Evolutionary conservation across 1,139 yeast species (phyloP), one percentile per base, ranked within the genome.

Genomic region (Kodamaea anthophila): DNA sequence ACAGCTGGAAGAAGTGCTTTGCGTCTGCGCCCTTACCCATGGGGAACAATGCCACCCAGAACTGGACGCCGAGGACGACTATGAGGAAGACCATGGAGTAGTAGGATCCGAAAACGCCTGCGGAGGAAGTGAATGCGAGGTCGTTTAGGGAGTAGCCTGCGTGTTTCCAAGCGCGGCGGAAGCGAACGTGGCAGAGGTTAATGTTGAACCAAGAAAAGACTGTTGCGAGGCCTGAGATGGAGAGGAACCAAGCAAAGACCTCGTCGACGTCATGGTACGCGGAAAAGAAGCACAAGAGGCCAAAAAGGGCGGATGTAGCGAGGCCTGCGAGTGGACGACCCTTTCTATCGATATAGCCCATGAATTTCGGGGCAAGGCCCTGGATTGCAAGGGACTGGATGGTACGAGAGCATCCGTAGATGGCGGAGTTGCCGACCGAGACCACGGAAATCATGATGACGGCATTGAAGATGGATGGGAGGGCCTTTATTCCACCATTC

Each of bases 341-440:
- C 23, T 52, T 48, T 20, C 63, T 49, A 40, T 64, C 70, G 28
- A 65, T 65, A 34, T 62, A 63, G 5, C 44, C 49, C 38, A 60
- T 59, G 11, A 52, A 37, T 16, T 36, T 34, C 4, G 70, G 70
- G 1, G 66, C 69, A 33, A 62, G 49, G 2, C 63, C 61, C 39
- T 63, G 68, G 35, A 60, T 64, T 4, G 66, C 60, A 33, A 65
- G 50, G 6, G 65, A 58, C 26, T 60, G 57, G 23, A 63, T 44
- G 7, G 70, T 63, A 46, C 71, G 53, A 10, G 69, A 60, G 31
- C 61, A 63, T 4, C 70, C 71, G 36, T 59, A 65, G 10, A 65
- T 66, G 3, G 70, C 65, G 3, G 68, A 59, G 39, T 65, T 65
- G 5, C 68, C 70, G 34, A 64, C 64, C n/a, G 70, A 62, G 23